phyloP scores from a whole-genome alignment of 2,329 filamentous ascomycete genomes.

The Monilinia aucupariae region DNA sequence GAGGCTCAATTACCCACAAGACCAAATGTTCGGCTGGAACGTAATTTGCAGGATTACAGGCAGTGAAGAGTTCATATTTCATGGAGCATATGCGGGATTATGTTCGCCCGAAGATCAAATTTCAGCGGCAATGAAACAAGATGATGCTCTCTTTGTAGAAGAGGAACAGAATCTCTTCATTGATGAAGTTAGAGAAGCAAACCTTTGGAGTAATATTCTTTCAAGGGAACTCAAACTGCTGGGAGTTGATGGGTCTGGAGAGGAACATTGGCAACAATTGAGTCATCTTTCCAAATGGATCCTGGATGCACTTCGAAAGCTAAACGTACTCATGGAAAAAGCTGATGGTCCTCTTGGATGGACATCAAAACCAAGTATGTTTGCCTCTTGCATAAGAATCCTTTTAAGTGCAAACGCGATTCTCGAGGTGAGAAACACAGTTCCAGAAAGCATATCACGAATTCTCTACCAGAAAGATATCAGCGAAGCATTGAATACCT shows the following conservation, averaged over 20 bases:
- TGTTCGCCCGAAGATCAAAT: slow-evolving; percentile 40
- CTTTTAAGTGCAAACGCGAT: slow-evolving; percentile 35
- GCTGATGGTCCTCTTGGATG: slow-evolving; percentile 67
- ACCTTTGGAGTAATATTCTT: slow-evolving; percentile 55
- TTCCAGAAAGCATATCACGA: background rate
- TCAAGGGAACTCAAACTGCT: slow-evolving; percentile 22
- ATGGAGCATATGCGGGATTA: slow-evolving; percentile 21
- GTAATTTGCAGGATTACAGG: slow-evolving; percentile 27
- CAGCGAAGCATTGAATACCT: background rate
- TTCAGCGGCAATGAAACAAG: slow-evolving; percentile 44
- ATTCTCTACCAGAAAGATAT: background rate
- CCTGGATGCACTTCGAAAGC: slow-evolving; percentile 17
- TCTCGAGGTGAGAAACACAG: background rate
- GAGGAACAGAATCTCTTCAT: slow-evolving; percentile 95
- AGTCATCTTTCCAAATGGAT: slow-evolving; percentile 44
- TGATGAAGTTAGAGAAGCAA: slow-evolving; percentile 70
- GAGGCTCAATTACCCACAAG: slow-evolving; percentile 11
- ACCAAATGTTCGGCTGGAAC: slow-evolving; percentile 13
- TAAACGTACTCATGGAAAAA: slow-evolving; percentile 31
- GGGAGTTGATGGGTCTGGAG: background rate
- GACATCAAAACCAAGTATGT: slow-evolving; percentile 63
- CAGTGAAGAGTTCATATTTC: slow-evolving; percentile 8
- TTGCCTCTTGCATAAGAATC: slow-evolving; percentile 50
- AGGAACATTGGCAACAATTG: background rate
- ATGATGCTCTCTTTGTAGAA: slow-evolving; percentile 71